phyloP scores from a whole-genome alignment of 768 basidiomycete species.

The Kwoniella pini region DNA sequence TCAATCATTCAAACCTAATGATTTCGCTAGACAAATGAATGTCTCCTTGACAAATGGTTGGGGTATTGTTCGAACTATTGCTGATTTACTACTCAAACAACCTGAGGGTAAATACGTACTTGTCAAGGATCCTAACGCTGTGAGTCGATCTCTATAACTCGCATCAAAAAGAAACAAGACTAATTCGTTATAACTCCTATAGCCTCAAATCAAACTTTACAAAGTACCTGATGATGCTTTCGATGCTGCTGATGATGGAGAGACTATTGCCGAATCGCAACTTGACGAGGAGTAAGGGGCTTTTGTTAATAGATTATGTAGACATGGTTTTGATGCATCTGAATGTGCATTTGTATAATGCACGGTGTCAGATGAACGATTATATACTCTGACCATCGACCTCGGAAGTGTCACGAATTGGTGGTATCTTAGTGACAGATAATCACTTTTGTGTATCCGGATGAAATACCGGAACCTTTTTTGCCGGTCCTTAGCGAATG shows the following conservation, averaged over 20 bases:
- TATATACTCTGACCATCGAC: too few species aligned
- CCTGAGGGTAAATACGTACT: conserved; percentile 97
- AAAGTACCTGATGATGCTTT: conserved; percentile 86
- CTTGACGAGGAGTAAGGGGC: conserved; percentile 36
- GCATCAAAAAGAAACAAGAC: too few species aligned
- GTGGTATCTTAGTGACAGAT: too few species aligned
- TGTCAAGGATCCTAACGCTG: conserved; percentile 97
- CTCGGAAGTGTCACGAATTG: too few species aligned
- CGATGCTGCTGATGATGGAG: conserved; percentile 58
- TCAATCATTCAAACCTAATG: conserved; percentile 87
- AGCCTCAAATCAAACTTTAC: conserved; percentile 94
- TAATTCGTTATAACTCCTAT: too few species aligned
- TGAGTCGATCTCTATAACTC: conserved; percentile 59
- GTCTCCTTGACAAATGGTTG: conserved; percentile 93
- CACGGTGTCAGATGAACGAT: too few species aligned
- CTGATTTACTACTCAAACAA: conserved; percentile 92
- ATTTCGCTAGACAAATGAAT: conserved; percentile 93
- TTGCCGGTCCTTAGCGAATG: too few species aligned
- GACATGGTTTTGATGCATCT: too few species aligned
- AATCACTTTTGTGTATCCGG: too few species aligned
- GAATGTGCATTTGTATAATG: too few species aligned
- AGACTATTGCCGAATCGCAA: conserved; percentile 35
- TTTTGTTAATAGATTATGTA: neutral
- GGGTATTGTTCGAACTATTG: conserved; percentile 95
- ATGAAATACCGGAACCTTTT: too few species aligned